Evolutionary conservation across 1,139 yeast genomes (phyloP), one percentile per base, ranked within the genome.

Genomic region (Protomyces inouyei): DNA sequence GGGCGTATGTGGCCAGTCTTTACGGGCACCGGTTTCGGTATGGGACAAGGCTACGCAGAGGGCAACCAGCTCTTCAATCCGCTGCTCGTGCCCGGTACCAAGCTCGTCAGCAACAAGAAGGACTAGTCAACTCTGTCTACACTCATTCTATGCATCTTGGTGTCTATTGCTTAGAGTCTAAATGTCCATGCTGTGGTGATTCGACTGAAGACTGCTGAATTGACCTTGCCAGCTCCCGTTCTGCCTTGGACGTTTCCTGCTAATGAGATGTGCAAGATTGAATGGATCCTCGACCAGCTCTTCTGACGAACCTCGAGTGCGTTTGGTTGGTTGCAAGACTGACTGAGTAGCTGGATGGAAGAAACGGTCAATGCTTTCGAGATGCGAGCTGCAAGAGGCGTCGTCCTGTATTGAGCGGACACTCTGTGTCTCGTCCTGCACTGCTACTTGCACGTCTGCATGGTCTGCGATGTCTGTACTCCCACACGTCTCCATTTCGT

Each of bases 1-100:
- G 66, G 68, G 14, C 65, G 66, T 53, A 54, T 66, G 40, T 66
- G 68, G 67, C 68, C 68, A 9, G 68, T 60, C 32, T 67, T 64
- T 37, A 53, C 60, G 14, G 68, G 68, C 6, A 51, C 66, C 35
- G 68, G 68, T 5, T 66, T 67, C 57, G 68, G 68, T 18, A 55
- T 66, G 35, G 68, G 68, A 37, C 64, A 65, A 55, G 52, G 64
- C 38, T 66, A 66, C 52, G 59, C 67, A 12, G 68, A 66, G 21
- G 64, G 68, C 57, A 61, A 66, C 40, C 43, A 56, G 63, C 63
- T 53, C 52, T 64, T 64, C 64, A 64, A 64, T 63, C 66, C 66
- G 14, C 53, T 60, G 23, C 52, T 28, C 38, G 46, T 64, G 5
- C 66, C 66, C 18, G 66, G 66, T 5, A 51, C 53, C 38, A 55